A percentile compares a stretch with the other conserved stretches of the same genome.
Conservation (phyloP, 768 basidiomycete genomes). For the Pilatotrama ljubarskyi region DNA sequence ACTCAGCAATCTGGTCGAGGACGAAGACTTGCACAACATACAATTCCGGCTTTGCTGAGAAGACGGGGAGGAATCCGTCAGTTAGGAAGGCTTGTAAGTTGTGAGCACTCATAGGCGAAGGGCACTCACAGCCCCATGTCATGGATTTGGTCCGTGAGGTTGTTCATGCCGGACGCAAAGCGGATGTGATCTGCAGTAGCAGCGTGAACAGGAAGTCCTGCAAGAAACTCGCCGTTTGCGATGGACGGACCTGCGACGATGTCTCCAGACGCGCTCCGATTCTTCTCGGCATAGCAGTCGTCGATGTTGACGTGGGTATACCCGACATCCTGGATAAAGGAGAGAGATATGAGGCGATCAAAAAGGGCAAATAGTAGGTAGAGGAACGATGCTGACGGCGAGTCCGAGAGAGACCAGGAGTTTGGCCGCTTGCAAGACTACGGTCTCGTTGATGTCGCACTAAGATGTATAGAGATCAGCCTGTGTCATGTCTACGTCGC, state of each 20-base stretch:
- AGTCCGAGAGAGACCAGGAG: constrained; percentile 55
- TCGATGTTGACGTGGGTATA: constrained; percentile 63
- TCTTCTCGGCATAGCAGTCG: constrained; percentile 64
- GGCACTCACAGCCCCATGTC: constrained; percentile 52
- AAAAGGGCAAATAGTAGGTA: too few relatives aligned
- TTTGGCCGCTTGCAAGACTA: constrained; percentile 50
- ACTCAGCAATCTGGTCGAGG: background rate
- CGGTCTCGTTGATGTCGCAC: constrained; percentile 59
- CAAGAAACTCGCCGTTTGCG: background rate
- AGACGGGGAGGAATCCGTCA: background rate
- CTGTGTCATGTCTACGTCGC: background rate
- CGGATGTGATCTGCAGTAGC: constrained; percentile 42
- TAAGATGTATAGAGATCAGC: constrained; percentile 25
- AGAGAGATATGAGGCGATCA: background rate
- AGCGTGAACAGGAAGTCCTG: background rate
- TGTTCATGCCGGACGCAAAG: constrained; percentile 61
- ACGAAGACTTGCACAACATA: constrained; percentile 31
- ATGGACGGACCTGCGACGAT: constrained; percentile 50
- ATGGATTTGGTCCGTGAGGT: constrained; percentile 56
- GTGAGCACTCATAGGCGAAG: constrained; percentile 48
- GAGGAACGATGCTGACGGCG: constrained; percentile 26
- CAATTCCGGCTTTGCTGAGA: constrained; percentile 60
- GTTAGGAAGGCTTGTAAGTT: background rate
- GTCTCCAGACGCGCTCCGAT: constrained; percentile 49
- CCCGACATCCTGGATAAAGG: constrained; percentile 48